phyloP scores from a whole-genome alignment of 495 filamentous ascomycete genomes.

The Hypoxylon lenormandii region DNA sequence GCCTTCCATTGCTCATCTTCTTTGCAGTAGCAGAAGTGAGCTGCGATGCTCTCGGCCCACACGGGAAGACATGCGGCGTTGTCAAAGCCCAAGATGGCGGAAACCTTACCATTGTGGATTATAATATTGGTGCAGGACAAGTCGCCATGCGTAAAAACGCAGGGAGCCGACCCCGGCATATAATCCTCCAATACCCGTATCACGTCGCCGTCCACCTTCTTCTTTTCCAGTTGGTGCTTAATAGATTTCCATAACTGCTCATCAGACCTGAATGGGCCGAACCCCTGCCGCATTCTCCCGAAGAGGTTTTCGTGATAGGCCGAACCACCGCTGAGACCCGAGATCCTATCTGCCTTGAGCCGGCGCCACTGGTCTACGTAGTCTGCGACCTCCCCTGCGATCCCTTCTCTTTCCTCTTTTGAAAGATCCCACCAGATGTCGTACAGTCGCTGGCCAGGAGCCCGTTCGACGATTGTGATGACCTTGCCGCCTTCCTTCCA shows the following conservation, averaged over 20 bases:
- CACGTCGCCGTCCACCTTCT: conserved; percentile 22
- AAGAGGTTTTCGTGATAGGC: conserved; percentile 41
- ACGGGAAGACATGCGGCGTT: conserved; percentile 43
- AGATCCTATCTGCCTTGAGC: conserved; percentile 35
- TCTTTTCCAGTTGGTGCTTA: conserved; percentile 8
- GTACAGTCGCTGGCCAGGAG: conserved; percentile 39
- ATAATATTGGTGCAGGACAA: conserved; percentile 39
- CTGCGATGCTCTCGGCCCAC: conserved; percentile 45
- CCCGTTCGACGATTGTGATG: conserved; percentile 39
- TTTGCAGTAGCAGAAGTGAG: conserved; percentile 45
- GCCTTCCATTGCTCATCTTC: conserved; percentile 49
- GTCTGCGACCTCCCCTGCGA: conserved; percentile 36
- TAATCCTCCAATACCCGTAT: conserved; percentile 29
- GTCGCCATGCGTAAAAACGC: conserved; percentile 47
- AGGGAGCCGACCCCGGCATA: conserved; percentile 45
- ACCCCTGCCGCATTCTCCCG: conserved; percentile 13
- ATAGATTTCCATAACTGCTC: conserved; percentile 38
- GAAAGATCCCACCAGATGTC: conserved; percentile 47
- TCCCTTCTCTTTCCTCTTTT: conserved; percentile 21
- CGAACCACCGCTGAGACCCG: conserved; percentile 30
- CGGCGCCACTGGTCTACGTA: conserved; percentile 36
- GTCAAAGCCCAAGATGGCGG: conserved; percentile 42
- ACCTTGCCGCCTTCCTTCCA: conserved; percentile 46
- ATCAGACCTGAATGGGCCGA: conserved; percentile 43
- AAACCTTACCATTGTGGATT: conserved; percentile 30